Conservation (phyloP, 176 grass and related monocot genomes). For the Triticum monococcum region DNA sequence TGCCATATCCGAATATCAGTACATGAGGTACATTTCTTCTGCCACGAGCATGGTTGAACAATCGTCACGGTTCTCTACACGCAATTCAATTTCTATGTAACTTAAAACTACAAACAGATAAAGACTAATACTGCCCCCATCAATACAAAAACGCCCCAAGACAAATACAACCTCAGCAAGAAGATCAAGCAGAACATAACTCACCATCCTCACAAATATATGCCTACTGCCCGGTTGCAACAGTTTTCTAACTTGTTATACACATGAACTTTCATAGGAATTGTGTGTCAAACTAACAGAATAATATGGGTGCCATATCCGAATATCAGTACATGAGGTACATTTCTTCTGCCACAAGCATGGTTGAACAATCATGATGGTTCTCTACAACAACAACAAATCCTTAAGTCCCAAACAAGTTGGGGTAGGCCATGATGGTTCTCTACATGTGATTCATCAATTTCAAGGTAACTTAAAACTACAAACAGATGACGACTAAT, state of each 20-base stretch:
- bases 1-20: too few species aligned
- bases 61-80: too few species aligned
- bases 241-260: background rate
- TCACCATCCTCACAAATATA: background rate
- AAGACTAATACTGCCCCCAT: too few species aligned
- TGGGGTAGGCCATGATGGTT: background rate
- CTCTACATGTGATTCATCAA: background rate
- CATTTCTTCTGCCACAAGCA: background rate
- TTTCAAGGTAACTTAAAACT: background rate
- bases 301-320: background rate
- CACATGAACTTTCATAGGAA: background rate
- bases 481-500: background rate
- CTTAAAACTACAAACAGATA: too few species aligned
- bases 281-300: background rate
- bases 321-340: background rate
- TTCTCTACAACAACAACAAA: too few species aligned
- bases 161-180: too few species aligned
- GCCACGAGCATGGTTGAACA: too few species aligned
- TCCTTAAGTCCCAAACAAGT: too few species aligned
- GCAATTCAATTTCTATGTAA: too few species aligned
- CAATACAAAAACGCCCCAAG: too few species aligned
- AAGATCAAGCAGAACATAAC: background rate
- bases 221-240: background rate
- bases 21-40: too few species aligned
- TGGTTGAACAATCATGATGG: background rate